Base-by-base conservation (phyloP, 768 basidiomycete genomes). In the Holtermannia corniformis region DNA sequence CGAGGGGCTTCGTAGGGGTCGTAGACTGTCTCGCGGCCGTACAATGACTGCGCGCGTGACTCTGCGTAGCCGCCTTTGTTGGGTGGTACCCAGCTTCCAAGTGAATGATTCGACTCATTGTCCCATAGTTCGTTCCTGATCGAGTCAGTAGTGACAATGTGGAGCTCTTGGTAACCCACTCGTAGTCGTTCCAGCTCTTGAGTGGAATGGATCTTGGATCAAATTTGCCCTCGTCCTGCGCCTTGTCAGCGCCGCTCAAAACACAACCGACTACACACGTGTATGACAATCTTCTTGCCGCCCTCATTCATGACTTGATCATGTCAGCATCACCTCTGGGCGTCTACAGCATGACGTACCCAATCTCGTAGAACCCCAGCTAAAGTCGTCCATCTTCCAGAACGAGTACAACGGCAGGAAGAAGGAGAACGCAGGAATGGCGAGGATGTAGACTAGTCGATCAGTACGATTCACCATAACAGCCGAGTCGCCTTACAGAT, bases 371-470 rank as follows among this genome's bases (percentile, higher is more conserved):
- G 59, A 59, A 53, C 65, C 63, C 65, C 67, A 91, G 0, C 86
- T 88, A 80, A 93, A 95, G 73, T 93, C 90, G 71, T 93, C 92
- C 91, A 96, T 95, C 60, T 77, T 79, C 92, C 91, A 97, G 83
- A 96, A 93, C 4, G 89, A 91, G 71, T 90, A 92, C 12, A 95
- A 76, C 3, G 90, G 92, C 23, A 96, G 80, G 76, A 87, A 79
- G 79, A 95, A 87, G 5, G 89, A 90, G 76, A 93, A 95, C 41
- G 82, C 80, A 3, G 92, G 92, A 58, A 96, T 87, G 51, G 93
- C 91, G 32, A 91, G 71, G 67, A 97, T 89, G 74, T 97, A 99
- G 75, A 99, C 68, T 70, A 50, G 88, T 63, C 85, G 89, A 88
- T 89, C 23, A 54, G 46, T 37, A 2, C 11, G 91, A n/a, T n/a